These are phyloP conservation scores for Nigrospora osmanthi DNA, from an alignment of 2,329 filamentous ascomycete genomes.

Conservation along the genomic window DNA sequence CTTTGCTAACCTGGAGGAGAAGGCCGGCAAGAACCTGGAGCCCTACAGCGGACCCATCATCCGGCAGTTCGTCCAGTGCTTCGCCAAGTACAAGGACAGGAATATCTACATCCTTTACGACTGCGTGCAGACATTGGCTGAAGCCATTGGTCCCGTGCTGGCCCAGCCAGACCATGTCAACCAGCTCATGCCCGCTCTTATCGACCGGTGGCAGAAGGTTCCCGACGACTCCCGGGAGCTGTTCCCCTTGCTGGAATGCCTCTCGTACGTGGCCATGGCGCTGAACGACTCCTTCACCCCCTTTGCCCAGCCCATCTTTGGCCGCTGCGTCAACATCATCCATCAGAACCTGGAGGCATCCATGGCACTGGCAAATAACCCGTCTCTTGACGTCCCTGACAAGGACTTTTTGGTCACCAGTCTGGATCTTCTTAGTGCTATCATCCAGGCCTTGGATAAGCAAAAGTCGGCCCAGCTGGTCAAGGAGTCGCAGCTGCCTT, in stretches of 20 bases:
- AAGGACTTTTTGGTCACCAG: conserved; percentile 97
- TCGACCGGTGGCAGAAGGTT: conserved; percentile 80
- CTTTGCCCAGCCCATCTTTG: conserved; percentile 81
- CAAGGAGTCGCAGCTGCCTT: conserved; percentile 64
- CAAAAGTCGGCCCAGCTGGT: conserved; percentile 71
- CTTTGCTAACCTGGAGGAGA: conserved; percentile 93
- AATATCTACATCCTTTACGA: conserved; percentile 99
- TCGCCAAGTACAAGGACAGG: conserved; percentile 91
- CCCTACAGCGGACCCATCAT: conserved; percentile 88
- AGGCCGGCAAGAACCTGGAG: conserved; percentile 70
- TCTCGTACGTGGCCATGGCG: conserved; percentile 87
- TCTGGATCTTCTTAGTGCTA: conserved; percentile 83
- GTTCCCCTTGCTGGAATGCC: conserved; percentile 90
- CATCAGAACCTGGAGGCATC: conserved; percentile 83
- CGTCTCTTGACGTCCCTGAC: conserved; percentile 69
- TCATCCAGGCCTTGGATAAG: conserved; percentile 79
- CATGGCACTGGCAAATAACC: conserved; percentile 60
- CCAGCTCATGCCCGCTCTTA: conserved; percentile 86
- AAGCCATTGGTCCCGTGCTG: conserved; percentile 77
- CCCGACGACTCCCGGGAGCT: conserved; percentile 85
- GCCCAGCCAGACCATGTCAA: conserved; percentile 75
- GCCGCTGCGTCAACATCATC: conserved; percentile 82
- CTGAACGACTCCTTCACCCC: conserved; percentile 75
- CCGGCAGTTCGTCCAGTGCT: conserved; percentile 86
- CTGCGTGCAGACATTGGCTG: conserved; percentile 92